Evolutionary conservation across 768 basidiomycete genomes (phyloP), one percentile per base, ranked within the genome.

Genomic region (Termitomyces sp.): DNA sequence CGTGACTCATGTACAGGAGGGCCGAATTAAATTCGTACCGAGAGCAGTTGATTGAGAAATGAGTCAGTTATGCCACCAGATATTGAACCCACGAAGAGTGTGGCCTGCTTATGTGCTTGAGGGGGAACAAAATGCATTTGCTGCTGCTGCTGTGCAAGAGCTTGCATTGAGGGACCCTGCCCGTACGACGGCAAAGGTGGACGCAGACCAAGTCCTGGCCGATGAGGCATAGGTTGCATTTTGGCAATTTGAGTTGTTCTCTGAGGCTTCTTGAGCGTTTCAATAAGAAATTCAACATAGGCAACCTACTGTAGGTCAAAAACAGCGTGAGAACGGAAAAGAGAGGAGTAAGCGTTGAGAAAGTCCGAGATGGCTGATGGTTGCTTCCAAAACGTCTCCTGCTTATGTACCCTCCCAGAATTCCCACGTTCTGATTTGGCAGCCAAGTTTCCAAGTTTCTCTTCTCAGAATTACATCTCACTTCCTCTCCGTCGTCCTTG

Each of bases 51-150:
- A 68, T 91, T 92, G 45, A 98, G 73, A 61, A 91, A 94, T 0
- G 74, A 63, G 70, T 98, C 93, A 0, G 87, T 88, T 66, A 97
- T 93, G 5, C 95, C 95, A 34, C 92, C 91, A 6, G 95, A 93
- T 72, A 98, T 98, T 61, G 93, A 91, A 11, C 95, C 95, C n/a
- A 98, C 86, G 65, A 97, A 98, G 3, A 96, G 78, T 0, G 84
- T 85, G 0, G 87, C 84, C 60, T 84, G 80, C 65, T 88, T 94
- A 63, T 86, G 87, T 15, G 75, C 73, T 71, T 81, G 83, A n/a
- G 86, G 85, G 4, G 85, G 84, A 56, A 82, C 79, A 69, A 83
- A 88, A 42, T 85, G 81, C 72, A 85, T 85, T 64, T 83, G 87
- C 64, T 91, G 88, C 79, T 92, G 89, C 79, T 92, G 89, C 79